These are phyloP conservation scores for Stenocarpella maydis DNA, from an alignment of 2,329 filamentous ascomycete genomes.

Conservation along the genomic window DNA sequence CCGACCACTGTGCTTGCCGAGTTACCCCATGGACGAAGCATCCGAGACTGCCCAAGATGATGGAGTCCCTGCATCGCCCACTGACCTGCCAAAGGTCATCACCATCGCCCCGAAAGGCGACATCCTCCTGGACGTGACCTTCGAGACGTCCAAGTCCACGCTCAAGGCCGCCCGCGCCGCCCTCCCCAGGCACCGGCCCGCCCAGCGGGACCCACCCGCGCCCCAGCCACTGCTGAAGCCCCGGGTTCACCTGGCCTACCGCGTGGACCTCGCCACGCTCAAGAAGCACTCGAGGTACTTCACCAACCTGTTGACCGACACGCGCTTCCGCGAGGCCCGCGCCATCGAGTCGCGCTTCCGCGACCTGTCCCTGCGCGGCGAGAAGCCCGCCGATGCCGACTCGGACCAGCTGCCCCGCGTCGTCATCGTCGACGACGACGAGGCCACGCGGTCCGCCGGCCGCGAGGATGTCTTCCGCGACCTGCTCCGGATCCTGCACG, in stretches of 20 bases:
- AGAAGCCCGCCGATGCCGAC: constrained; percentile 58
- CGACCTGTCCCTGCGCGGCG: constrained; percentile 55
- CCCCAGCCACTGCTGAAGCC: constrained; percentile 47
- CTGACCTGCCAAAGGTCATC: constrained; percentile 48
- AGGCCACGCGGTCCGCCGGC: constrained; percentile 67
- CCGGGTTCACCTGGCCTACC: constrained; percentile 58
- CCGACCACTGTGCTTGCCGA: neutral
- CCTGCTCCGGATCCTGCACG: constrained; percentile 72
- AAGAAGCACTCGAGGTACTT: constrained; percentile 75
- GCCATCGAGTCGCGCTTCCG: constrained; percentile 60
- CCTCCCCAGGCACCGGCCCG: constrained; percentile 41
- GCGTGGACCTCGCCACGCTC: constrained; percentile 65
- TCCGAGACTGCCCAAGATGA: constrained; percentile 38
- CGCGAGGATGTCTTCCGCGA: constrained; percentile 72
- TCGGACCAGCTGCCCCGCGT: constrained; percentile 67
- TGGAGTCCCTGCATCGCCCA: constrained; percentile 36
- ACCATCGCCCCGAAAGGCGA: constrained; percentile 67
- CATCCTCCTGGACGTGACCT: constrained; percentile 71
- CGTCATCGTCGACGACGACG: constrained; percentile 72
- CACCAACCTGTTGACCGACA: constrained; percentile 69
- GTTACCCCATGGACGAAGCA: constrained; percentile 38
- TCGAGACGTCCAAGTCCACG: constrained; percentile 64
- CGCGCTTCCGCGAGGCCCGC: constrained; percentile 69
- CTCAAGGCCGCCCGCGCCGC: constrained; percentile 56
- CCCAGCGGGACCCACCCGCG: constrained; percentile 33